phyloP scores from a whole-genome alignment of 768 basidiomycete genomes.

The Nidularia pulvinata region DNA sequence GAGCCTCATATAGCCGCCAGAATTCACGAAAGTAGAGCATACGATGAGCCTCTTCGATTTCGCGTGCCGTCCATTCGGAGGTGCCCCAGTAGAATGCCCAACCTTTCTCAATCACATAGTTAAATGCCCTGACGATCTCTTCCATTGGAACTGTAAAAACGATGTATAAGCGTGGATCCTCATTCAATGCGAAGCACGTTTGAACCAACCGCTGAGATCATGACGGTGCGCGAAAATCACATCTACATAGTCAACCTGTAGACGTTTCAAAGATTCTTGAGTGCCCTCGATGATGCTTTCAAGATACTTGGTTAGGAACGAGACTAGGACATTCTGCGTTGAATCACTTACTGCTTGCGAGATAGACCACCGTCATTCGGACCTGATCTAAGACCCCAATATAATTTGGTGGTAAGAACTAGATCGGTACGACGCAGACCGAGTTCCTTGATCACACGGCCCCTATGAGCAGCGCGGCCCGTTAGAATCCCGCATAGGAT shows the following conservation, averaged over 20 bases:
- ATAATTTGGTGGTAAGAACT: constrained; percentile 81
- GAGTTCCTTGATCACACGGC: constrained; percentile 76
- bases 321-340: not conserved
- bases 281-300: constrained; percentile 76
- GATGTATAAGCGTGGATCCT: not conserved
- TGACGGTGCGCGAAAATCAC: constrained; percentile 72
- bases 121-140: constrained; percentile 82
- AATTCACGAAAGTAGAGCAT: constrained; percentile 13
- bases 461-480: constrained; percentile 28
- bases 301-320: not conserved
- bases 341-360: constrained; percentile 51
- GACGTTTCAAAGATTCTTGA: constrained; percentile 61
- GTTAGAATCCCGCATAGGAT: not conserved
- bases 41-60: constrained; percentile 71
- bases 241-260: constrained; percentile 77
- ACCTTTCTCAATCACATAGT: constrained; percentile 72
- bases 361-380: constrained; percentile 59
- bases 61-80: constrained; percentile 74
- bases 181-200: not conserved
- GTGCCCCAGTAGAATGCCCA: constrained; percentile 80
- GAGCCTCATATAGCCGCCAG: not conserved
- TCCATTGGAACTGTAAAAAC: constrained; percentile 55
- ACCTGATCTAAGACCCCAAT: constrained; percentile 66
- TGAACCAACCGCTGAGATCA: constrained; percentile 46
- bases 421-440: constrained; percentile 65